Evolutionary conservation across 1,284 basidiomycete species (phyloP).

Genomic region (Rhodotorula sp.): DNA sequence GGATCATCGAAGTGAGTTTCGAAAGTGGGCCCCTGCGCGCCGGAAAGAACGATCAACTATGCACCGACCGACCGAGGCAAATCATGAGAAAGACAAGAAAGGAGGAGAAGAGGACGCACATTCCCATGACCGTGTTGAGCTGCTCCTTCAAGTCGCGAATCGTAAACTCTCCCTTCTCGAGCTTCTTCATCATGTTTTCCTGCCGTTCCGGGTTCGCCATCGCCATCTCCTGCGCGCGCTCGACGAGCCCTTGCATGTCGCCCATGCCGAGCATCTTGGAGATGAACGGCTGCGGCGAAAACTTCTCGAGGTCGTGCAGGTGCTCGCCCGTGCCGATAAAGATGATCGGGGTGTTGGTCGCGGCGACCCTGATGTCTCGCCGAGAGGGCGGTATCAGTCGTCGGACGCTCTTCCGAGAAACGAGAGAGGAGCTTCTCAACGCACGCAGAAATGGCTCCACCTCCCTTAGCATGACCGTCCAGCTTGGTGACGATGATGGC

Average conservation of each 20-base stretch:
- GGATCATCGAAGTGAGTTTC: constrained; percentile 99
- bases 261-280: constrained; percentile 94
- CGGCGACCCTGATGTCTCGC: constrained; percentile 71
- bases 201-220: constrained; percentile 91
- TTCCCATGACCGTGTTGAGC: constrained; percentile 94
- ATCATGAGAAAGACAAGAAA: not conserved
- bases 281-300: constrained; percentile 94
- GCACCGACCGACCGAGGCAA: constrained; percentile 1
- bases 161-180: constrained; percentile 93
- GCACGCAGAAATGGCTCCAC: constrained; percentile 97
- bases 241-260: constrained; percentile 94
- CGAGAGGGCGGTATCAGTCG: not conserved
- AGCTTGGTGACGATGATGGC: constrained; percentile 99
- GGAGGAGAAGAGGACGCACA: constrained; percentile 58
- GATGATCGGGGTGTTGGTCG: constrained; percentile 95
- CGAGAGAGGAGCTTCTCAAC: constrained; percentile 47
- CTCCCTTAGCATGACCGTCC: constrained; percentile 98
- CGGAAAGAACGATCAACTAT: not conserved
- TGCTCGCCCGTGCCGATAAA: constrained; percentile 98
- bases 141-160: constrained; percentile 98
- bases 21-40: constrained; percentile 81
- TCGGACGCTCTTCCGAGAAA: not conserved
- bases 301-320: constrained; percentile 90
- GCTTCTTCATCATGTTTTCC: constrained; percentile 97
- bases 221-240: constrained; percentile 94